A percentile compares a stretch with the other conserved stretches of the same genome.
These are phyloP conservation scores for Dipteronia dyeriana DNA, from an alignment of 345 rosid genomes.

Conservation along the genomic window DNA sequence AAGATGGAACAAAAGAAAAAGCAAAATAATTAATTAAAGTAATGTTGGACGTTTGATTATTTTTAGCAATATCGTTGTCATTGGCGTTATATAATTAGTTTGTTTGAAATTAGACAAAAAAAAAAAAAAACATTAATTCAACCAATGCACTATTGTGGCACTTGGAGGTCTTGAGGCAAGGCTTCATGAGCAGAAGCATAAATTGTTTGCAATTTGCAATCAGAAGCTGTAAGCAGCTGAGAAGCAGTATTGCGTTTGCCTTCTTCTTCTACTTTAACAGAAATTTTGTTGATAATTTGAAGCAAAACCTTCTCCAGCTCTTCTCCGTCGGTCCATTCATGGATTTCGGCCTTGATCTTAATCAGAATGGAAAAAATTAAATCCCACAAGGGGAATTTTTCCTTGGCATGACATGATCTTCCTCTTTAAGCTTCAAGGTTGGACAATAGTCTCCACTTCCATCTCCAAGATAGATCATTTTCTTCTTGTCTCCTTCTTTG, in stretches of 20 bases:
- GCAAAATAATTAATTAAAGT: too few relatives aligned
- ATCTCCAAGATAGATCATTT: slow-evolving; percentile 75
- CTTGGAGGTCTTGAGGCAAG: slow-evolving; percentile 39
- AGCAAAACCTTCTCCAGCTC: slow-evolving; percentile 51
- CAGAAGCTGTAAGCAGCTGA: slow-evolving; percentile 35
- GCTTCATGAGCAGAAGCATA: slow-evolving; percentile 35
- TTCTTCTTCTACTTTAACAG: slow-evolving; percentile 18
- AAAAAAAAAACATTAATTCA: neutral
- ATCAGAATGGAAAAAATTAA: slow-evolving; percentile 53
- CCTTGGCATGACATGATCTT: slow-evolving; percentile 79
- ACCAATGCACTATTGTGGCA: slow-evolving; percentile 31
- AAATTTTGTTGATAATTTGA: slow-evolving; percentile 31
- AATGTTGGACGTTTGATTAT: too few relatives aligned
- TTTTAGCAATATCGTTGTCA: too few relatives aligned
- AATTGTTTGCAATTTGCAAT: slow-evolving; percentile 54
- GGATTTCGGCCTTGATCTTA: slow-evolving; percentile 59
- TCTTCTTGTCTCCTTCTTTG: slow-evolving; percentile 49
- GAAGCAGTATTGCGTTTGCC: neutral
- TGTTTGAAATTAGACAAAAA: too few relatives aligned
- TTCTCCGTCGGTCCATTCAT: slow-evolving; percentile 76
- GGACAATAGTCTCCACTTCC: slow-evolving; percentile 90
- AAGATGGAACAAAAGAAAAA: neutral
- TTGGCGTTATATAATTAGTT: too few relatives aligned
- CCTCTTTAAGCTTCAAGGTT: slow-evolving; percentile 54
- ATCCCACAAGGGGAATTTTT: slow-evolving; percentile 80